These are phyloP conservation scores for Rhexocercosporidium sp. DNA, from an alignment of 2,329 filamentous ascomycete genomes.

Conservation along the genomic window DNA sequence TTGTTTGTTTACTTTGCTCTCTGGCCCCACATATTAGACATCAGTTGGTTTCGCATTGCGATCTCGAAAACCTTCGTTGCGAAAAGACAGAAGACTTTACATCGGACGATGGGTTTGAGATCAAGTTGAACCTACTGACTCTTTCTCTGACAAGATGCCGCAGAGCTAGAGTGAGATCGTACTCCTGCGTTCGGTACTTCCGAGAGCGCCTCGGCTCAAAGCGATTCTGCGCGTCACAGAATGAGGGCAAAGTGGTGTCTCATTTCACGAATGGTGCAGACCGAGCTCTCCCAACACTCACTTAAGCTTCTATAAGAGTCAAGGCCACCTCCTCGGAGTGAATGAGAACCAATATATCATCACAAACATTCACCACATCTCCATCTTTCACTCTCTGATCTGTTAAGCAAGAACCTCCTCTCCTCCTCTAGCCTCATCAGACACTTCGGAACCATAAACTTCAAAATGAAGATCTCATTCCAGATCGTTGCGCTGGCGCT, in stretches of 20 bases:
- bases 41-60: neutral
- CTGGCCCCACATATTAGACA: neutral
- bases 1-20: neutral
- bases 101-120: neutral
- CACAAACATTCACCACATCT: neutral
- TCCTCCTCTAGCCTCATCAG: neutral
- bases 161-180: neutral
- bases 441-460: neutral
- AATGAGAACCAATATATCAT: neutral
- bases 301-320: neutral
- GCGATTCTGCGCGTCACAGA: neutral
- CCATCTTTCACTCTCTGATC: neutral
- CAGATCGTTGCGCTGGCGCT: slow-evolving; percentile 8
- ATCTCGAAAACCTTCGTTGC: neutral
- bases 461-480: slow-evolving; percentile 11
- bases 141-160: neutral
- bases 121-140: neutral
- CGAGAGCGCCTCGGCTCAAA: neutral
- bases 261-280: neutral
- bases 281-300: neutral
- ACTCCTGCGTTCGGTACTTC: neutral
- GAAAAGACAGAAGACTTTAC: neutral
- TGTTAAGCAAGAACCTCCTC: too few relatives aligned
- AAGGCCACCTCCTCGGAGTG: neutral
- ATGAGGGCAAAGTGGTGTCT: neutral